phyloP scores from a whole-genome alignment of 306 rosid genomes.

The Cucurbita ficifolia region DNA sequence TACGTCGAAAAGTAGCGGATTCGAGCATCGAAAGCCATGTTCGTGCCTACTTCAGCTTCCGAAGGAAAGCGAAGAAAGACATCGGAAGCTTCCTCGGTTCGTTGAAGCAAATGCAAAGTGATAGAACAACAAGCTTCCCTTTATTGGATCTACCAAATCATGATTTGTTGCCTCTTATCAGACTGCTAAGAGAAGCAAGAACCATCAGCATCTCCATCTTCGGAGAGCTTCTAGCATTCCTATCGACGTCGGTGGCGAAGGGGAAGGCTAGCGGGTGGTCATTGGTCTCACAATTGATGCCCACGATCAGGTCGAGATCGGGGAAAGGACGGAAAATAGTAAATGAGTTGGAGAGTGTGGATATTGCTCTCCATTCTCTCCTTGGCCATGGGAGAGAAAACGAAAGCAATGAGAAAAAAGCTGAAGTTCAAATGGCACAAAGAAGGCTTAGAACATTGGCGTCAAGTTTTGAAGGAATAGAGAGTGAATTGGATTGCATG shows the following conservation, averaged over 20 bases:
- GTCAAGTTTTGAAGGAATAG: slow-evolving; percentile 27
- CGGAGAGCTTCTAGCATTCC: slow-evolving; percentile 24
- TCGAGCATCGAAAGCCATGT: slow-evolving; percentile 30
- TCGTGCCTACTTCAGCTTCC: slow-evolving; percentile 31
- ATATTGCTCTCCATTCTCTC: slow-evolving; percentile 29
- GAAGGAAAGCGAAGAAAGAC: slow-evolving; percentile 50
- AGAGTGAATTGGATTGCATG: slow-evolving; percentile 38
- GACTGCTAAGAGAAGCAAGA: slow-evolving; percentile 39
- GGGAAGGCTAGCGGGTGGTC: slow-evolving; percentile 23
- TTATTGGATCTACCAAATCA: slow-evolving; percentile 22
- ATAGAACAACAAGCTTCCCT: slow-evolving; percentile 4
- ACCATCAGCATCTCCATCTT: slow-evolving; percentile 29
- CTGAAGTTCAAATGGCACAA: slow-evolving; percentile 29
- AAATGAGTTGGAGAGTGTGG: slow-evolving; percentile 32
- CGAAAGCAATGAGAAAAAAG: slow-evolving; percentile 3
- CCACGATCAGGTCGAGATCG: slow-evolving; percentile 12
- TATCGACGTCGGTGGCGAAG: slow-evolving; percentile 33
- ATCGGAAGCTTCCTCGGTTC: slow-evolving; percentile 20
- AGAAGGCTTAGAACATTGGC: slow-evolving; percentile 31
- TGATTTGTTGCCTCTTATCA: slow-evolving; percentile 10
- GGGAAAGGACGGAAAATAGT: slow-evolving; percentile 26
- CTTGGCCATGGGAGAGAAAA: slow-evolving; percentile 10
- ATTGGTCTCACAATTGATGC: slow-evolving; percentile 37
- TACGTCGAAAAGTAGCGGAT: slow-evolving; percentile 38
- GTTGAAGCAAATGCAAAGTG: slow-evolving; percentile 39